Evolutionary conservation across 208 protist genomes (phyloP).

Genomic region (Leishmania tarentolae): DNA sequence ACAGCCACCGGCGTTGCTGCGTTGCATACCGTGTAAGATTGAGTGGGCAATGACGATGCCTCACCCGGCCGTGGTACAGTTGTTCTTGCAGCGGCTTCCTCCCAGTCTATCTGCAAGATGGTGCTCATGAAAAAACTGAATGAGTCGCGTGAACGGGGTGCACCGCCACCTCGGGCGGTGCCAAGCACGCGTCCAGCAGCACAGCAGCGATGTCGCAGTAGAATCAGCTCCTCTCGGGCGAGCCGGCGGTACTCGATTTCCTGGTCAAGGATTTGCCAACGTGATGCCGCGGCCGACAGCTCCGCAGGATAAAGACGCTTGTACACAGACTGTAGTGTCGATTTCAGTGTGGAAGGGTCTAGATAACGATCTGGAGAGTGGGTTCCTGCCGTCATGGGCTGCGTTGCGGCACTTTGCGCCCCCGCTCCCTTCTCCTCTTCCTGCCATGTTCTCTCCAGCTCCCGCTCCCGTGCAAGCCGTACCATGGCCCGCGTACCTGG

Average conservation of each 20-base stretch:
- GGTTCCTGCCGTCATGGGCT: background rate
- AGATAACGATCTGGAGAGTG: background rate
- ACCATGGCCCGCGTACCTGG: constrained; percentile 60
- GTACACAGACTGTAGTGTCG: constrained; percentile 50
- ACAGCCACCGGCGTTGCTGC: constrained; percentile 7
- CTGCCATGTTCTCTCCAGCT: constrained; percentile 17
- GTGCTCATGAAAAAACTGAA: constrained; percentile 65
- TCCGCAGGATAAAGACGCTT: constrained; percentile 68
- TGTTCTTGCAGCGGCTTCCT: background rate
- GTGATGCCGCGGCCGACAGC: constrained; percentile 25
- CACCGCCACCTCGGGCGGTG: constrained; percentile 3
- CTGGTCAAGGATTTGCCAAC: constrained; percentile 34
- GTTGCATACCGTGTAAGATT: background rate
- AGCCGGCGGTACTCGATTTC: constrained; percentile 39
- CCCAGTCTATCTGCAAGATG: constrained; percentile 42
- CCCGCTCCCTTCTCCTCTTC: background rate
- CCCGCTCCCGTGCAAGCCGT: constrained; percentile 27
- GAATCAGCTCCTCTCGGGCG: constrained; percentile 45
- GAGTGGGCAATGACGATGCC: background rate
- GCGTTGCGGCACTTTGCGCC: background rate
- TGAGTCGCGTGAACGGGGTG: constrained; percentile 5
- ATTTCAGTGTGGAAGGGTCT: constrained; percentile 15
- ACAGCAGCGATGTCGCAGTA: constrained; percentile 44
- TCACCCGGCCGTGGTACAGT: background rate
- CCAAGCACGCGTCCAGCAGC: constrained; percentile 9